Base-by-base conservation (phyloP, 345 rosid species). In the rapeseed (Brassica napus) region DNA sequence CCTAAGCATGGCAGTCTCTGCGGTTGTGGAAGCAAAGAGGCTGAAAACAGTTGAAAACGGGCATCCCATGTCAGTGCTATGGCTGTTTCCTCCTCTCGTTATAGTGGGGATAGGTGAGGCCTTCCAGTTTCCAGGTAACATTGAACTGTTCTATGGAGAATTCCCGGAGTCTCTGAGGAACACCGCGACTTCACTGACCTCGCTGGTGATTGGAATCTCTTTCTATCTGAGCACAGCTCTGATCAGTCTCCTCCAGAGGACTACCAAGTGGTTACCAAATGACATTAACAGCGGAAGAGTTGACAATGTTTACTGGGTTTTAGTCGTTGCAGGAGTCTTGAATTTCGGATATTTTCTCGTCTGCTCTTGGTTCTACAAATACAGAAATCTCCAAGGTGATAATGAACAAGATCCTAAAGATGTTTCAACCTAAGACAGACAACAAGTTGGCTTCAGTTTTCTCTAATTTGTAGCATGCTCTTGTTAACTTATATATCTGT, bases 101-200 rank as follows among this genome's bases (percentile, higher is more conserved):
- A 7, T 89, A 68, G 81, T 74, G 5, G 91, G 90, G 2, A 72
- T 89, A 2, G 86, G 86, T 2, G 89, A 86, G 65, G 87, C 92
- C 9, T 86, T 88, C 66, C 87, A 84, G 2, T 79, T 71, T 30
- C 90, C 88, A 0, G 90, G 85, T 11, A 89, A 86, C 68, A 82
- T 81, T 39, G 69, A 73, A 6, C 16, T 90, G n/a, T 86, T 82
- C 71, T 84, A 86, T 63, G 79, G 78, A 71, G 89, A 91, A 66
- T 89, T 86, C 67, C 90, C 87, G 0, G 65, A 15, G 64, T 78
- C 86, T 10, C 28, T 89, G 10, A 63, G 63, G 12, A 84, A 84
- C 61, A 88, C 86, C 0, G 82, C 91, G 1, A 84, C 90, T 1
- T 87, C 90, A 11, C 76, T 91, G 86, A 26, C 81, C 1, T 71